Base-by-base conservation (phyloP, 2,329 filamentous ascomycete genomes). In the Phialemonium atrogriseum region DNA sequence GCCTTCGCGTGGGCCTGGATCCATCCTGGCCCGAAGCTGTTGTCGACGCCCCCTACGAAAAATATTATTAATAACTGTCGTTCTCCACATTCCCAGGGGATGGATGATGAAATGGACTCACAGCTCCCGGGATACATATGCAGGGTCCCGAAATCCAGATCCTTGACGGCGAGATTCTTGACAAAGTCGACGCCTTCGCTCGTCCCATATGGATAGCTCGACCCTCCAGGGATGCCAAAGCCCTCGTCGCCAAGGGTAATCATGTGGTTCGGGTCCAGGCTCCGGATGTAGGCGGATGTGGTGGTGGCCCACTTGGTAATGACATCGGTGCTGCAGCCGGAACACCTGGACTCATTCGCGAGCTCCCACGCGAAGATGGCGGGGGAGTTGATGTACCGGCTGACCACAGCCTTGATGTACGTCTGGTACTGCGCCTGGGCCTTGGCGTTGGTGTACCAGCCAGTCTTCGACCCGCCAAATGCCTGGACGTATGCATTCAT, bases 231-330 rank as follows among this genome's bases (percentile, higher is more conserved):
- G 3, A 52, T 27, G 2, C 51, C 51, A 19, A 53, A 54, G 2
- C 59, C 59, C 34, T 62, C 77, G 40, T 80, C 76, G 11, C 77
- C 76, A 13, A 77, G 62, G 0, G 69, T 68, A 24, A 80, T 74
- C 62, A 80, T 68, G 49, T 80, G 77, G 27, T 64, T 49, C 2
- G 62, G 41, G 45, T 81, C 77, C 5, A 81, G 54, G 4, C 60
- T 66, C 50, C 80, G 79, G 49, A 82, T 71, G 43, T 77, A 80
- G 7, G 60, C 54, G 16, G 70, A 75, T 10, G 67, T 74, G 10
- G 58, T 54, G 9, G 60, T 53, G 13, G 73, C 70, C 77, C 76
- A 82, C 27, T 69, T 60, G 21, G 64, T 67, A 37, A 82, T 61
- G 14, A 77, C 64, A 7, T 64, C 62, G 1, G 70, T 68, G 24